Evolutionary conservation across 345 rosid genomes (phyloP), one percentile per base, ranked within the genome.

Genomic region (Corchorus olitorius): DNA sequence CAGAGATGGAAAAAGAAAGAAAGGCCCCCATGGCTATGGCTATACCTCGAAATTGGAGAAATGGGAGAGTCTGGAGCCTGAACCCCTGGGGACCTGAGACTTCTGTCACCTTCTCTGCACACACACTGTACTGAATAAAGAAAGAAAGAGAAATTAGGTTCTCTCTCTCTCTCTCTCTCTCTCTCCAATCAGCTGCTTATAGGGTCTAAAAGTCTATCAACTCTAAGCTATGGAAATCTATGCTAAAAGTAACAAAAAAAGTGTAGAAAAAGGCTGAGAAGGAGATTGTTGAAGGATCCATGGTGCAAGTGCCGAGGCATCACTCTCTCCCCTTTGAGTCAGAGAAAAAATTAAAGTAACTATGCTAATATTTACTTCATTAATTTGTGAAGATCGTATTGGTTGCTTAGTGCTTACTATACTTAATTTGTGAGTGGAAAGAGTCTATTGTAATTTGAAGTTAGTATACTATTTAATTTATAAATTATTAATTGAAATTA

Each of bases 271-370:
- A 11, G 22, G 9, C n/a, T 1, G n/a, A 60, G 6, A 13, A 7
- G 6, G 20, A 45, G 27, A 39, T 4, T 39, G 43, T 9, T 27
- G 20, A 48, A 48, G 43, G 20, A 15, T 14, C 1, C 35, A 5
- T 45, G 66, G 55, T 43, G 65, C 75, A 72, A 72, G 41, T 72
- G 65, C 66, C 75, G 75, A 72, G 65, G 75, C 64, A 15, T 19
- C 33, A 1, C 48, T 15, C 8, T 20, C 19, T 16, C 56, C 60
- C 73, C 66, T 72, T 53, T 43, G 16, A 72, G 55, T 72, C 75
- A 46, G 71, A n/a, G 70, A 43, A 65, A 65, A n/a, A n/a, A n/a
- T n/a, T n/a, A n/a, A n/a, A n/a, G n/a, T n/a, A n/a, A n/a, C n/a
- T n/a, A n/a, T n/a, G n/a, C n/a, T n/a, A n/a, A n/a, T n/a, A n/a